Conservation (phyloP, 139 green algal genomes). For the Picochlorum sp. region DNA sequence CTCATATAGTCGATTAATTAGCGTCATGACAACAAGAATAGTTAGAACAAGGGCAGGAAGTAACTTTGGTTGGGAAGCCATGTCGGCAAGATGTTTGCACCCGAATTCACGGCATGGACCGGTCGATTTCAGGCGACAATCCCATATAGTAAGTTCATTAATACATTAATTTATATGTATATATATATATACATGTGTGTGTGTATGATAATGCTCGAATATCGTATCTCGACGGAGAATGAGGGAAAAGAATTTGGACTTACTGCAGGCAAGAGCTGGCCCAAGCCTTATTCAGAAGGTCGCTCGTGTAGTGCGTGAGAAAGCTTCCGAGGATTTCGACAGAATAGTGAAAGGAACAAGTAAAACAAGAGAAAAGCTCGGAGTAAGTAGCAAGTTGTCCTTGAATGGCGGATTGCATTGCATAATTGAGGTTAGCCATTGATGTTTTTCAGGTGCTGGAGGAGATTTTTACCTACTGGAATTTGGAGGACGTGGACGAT, state of each 20-base stretch:
- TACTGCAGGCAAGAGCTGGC: neutral
- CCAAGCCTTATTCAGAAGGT: constrained; percentile 47
- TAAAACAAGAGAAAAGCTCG: constrained; percentile 82
- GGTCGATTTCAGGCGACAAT: neutral
- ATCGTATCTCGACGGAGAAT: neutral
- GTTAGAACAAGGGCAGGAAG: too few species aligned
- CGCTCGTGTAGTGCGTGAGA: constrained; percentile 82
- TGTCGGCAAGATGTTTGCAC: too few species aligned
- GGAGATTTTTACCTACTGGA: constrained; percentile 89
- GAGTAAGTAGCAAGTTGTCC: too few species aligned
- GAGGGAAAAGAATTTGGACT: too few species aligned
- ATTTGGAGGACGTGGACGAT: constrained; percentile 79
- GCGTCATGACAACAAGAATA: too few species aligned
- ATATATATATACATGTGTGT: neutral
- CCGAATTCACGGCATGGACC: neutral
- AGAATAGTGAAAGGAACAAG: constrained; percentile 78
- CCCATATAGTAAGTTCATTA: neutral
- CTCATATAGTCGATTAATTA: too few species aligned
- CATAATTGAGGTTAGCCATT: constrained; percentile 27
- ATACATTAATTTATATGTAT: neutral
- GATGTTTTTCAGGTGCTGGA: too few species aligned
- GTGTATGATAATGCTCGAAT: too few species aligned
- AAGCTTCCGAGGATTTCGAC: constrained; percentile 74
- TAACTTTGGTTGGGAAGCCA: too few species aligned
- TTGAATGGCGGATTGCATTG: neutral